Percentiles rank a stretch among this genome's conserved stretches.
phyloP scores from a whole-genome alignment of 495 filamentous ascomycete species.

The Rhypophila decipiens region DNA sequence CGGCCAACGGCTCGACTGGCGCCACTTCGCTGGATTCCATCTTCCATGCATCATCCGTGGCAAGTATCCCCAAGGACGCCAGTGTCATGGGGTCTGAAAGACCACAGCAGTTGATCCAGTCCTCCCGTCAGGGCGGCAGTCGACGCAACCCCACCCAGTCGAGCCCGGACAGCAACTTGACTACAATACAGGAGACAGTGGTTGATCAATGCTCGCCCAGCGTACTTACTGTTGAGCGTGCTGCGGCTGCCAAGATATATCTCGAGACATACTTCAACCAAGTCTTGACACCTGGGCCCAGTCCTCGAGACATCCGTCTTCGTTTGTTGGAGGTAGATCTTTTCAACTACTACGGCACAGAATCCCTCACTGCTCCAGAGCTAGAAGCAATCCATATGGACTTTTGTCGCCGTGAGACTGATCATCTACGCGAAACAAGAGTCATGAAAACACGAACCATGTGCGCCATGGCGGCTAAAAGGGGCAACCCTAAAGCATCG shows the following conservation, averaged over 20 bases:
- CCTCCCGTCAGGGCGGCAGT: background rate
- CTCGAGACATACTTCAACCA: slow-evolving; percentile 78
- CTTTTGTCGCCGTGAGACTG: slow-evolving; percentile 62
- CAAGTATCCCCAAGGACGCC: slow-evolving; percentile 6
- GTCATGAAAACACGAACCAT: slow-evolving; percentile 58
- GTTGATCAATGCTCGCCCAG: slow-evolving; percentile 45
- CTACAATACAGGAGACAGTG: slow-evolving; percentile 35
- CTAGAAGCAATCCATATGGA: slow-evolving; percentile 44
- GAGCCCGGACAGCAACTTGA: slow-evolving; percentile 27
- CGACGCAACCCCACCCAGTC: slow-evolving; percentile 18
- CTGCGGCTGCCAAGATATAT: slow-evolving; percentile 75
- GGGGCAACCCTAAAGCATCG: slow-evolving; percentile 14
- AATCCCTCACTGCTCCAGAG: slow-evolving; percentile 39
- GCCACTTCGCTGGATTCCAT: slow-evolving; percentile 40
- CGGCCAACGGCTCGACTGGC: slow-evolving; percentile 22
- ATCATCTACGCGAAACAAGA: slow-evolving; percentile 68
- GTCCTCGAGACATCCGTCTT: slow-evolving; percentile 58
- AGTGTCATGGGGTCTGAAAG: background rate
- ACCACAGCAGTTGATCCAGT: background rate
- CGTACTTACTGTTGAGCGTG: slow-evolving; percentile 69
- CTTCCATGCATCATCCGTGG: slow-evolving; percentile 5
- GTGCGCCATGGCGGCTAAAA: slow-evolving; percentile 23
- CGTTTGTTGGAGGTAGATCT: slow-evolving; percentile 61
- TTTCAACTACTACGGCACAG: slow-evolving; percentile 22
- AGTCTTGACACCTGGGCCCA: slow-evolving; percentile 39